Conservation (phyloP, 2,329 filamentous ascomycete genomes). For the Pseudonectria buxi region DNA sequence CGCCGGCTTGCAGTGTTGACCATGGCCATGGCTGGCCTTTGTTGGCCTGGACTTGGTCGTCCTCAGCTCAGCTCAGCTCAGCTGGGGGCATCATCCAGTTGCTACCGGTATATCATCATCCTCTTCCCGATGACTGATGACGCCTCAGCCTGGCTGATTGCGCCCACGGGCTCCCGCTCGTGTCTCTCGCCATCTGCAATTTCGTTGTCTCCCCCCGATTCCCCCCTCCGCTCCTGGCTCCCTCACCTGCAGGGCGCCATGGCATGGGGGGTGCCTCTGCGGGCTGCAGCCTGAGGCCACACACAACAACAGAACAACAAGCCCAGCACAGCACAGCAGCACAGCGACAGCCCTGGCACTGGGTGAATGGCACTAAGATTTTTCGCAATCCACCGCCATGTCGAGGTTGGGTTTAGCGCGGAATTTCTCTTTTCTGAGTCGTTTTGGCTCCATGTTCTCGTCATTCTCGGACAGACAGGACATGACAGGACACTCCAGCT, state of each 20-base stretch:
- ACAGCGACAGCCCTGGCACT: background rate
- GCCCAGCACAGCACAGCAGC: constrained; percentile 12
- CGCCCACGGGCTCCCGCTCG: constrained; percentile 14
- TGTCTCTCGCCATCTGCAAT: constrained; percentile 22
- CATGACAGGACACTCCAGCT: too few species aligned
- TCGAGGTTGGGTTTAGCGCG: constrained; percentile 30
- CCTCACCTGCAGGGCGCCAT: constrained; percentile 14
- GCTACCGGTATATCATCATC: too few species aligned
- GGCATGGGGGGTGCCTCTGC: too few species aligned
- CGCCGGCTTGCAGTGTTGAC: constrained; percentile 12
- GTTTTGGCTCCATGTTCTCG: background rate
- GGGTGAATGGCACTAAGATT: constrained; percentile 23
- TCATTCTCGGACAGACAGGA: background rate
- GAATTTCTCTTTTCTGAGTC: constrained; percentile 17
- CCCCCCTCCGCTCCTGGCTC: constrained; percentile 6
- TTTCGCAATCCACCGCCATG: constrained; percentile 28
- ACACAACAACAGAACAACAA: constrained; percentile 16
- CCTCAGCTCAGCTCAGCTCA: background rate
- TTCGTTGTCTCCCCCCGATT: constrained; percentile 15
- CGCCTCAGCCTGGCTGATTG: constrained; percentile 9
- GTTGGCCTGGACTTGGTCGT: constrained; percentile 8
- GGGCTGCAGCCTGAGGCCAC: constrained; percentile 15
- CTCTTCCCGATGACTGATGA: constrained; percentile 11
- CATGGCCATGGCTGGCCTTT: constrained; percentile 3
- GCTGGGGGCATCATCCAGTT: too few species aligned